Conservation (phyloP, 352 stramenopile species). For the Chrysophaeum taylorii region DNA sequence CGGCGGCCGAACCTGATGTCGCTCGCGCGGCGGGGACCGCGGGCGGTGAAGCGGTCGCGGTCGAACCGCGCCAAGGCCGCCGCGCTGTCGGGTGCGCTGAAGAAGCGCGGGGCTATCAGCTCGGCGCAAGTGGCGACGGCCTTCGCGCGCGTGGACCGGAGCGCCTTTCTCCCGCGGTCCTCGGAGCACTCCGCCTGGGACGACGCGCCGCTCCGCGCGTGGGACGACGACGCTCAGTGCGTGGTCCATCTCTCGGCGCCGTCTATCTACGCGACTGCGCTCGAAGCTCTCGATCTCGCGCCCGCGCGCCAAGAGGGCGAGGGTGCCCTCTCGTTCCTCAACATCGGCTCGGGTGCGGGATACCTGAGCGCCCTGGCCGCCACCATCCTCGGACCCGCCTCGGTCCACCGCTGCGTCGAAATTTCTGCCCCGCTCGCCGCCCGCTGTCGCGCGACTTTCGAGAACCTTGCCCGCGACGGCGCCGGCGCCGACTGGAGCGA, state of each 20-base stretch:
- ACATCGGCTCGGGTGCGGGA: constrained; percentile 49
- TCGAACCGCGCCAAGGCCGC: no score
- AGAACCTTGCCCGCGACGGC: constrained; percentile 27
- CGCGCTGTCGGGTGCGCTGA: no score
- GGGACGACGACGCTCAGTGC: not conserved
- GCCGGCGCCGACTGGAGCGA: constrained; percentile 33
- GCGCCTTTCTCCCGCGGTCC: no score
- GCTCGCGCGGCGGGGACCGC: no score
- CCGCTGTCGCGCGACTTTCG: not conserved
- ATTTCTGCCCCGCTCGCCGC: not conserved
- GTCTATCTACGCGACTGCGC: constrained; percentile 9
- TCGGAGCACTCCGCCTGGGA: not conserved
- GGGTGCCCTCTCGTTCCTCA: constrained; percentile 40
- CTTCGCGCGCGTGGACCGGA: constrained; percentile 1
- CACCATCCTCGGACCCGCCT: constrained; percentile 38
- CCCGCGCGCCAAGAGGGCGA: no score
- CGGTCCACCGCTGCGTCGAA: constrained; percentile 10
- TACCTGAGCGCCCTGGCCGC: constrained; percentile 52
- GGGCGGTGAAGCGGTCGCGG: no score
- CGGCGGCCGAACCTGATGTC: no score
- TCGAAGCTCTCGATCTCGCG: constrained; percentile 7
- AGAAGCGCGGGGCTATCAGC: not conserved
- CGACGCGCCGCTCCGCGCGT: constrained; percentile 1
- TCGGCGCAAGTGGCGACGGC: not conserved
- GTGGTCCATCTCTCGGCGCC: constrained; percentile 2